Evolutionary conservation across 352 stramenopile genomes (phyloP).

Genomic region (Plasmopara muralis): DNA sequence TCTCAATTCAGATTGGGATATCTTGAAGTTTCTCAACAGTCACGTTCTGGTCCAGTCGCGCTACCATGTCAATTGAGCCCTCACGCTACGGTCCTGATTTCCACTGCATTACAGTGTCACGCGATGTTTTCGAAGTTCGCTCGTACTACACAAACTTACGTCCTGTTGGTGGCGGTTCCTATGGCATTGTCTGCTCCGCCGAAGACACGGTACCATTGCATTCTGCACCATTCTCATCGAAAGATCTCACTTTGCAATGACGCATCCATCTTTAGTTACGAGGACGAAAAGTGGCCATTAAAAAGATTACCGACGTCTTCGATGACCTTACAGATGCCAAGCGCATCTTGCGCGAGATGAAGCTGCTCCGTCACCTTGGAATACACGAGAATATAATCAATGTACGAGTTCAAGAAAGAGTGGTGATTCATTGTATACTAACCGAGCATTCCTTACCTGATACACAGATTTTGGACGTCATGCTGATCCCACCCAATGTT

Average conservation of each 20-base stretch:
- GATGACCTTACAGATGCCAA: conserved; percentile 90
- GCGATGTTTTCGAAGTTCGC: conserved; percentile 77
- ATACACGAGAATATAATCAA: conserved; percentile 90
- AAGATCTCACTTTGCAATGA: no score
- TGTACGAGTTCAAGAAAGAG: conserved; percentile 19
- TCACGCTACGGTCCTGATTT: conserved; percentile 75
- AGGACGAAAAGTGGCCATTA: conserved; percentile 85
- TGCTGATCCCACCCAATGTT: conserved; percentile 73
- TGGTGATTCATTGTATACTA: not conserved
- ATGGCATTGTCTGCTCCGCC: conserved; percentile 89
- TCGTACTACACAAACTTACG: conserved; percentile 78
- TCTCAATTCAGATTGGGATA: conserved; percentile 10
- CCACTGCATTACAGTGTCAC: conserved; percentile 75
- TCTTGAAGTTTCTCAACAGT: conserved; percentile 33
- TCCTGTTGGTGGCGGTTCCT: conserved; percentile 79
- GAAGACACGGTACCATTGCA: conserved; percentile 75
- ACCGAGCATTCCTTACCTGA: not conserved
- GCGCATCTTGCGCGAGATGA: conserved; percentile 90
- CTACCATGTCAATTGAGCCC: conserved; percentile 53
- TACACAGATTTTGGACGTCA: conserved; percentile 70
- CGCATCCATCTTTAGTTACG: conserved; percentile 36
- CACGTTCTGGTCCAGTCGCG: conserved; percentile 8
- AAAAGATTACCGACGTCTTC: conserved; percentile 92
- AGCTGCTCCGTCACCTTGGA: conserved; percentile 88
- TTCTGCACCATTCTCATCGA: not conserved